Conservation (phyloP, 345 rosid genomes). For the Luvunga scandens region DNA sequence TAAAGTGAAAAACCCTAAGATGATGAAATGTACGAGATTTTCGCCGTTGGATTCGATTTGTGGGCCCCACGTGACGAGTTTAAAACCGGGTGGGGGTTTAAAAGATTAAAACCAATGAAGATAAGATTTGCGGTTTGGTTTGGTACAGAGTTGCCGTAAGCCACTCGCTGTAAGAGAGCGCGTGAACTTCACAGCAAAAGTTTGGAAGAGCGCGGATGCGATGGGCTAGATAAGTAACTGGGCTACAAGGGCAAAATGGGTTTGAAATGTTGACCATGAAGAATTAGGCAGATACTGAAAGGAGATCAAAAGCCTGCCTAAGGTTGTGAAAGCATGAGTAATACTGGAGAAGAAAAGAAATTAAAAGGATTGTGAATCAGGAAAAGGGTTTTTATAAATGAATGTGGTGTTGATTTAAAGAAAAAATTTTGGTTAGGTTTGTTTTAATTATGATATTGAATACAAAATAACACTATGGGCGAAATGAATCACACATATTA, state of each 20-base stretch:
- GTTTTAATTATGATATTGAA: neutral
- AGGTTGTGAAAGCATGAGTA: neutral
- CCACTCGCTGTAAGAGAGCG: neutral
- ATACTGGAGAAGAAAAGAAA: neutral
- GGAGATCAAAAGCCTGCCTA: neutral
- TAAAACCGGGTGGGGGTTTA: neutral
- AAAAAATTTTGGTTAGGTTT: neutral
- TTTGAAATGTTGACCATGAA: too few relatives aligned
- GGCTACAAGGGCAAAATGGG: neutral
- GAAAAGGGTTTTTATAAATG: neutral
- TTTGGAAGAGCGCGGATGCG: neutral
- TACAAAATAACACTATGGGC: neutral
- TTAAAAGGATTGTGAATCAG: neutral
- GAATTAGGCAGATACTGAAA: neutral
- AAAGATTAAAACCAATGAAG: neutral
- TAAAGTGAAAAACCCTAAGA: slow-evolving; percentile 26
- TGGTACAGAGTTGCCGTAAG: neutral
- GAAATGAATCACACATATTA: too few relatives aligned
- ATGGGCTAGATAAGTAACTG: neutral
- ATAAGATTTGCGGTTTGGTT: neutral
- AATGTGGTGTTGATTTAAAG: neutral
- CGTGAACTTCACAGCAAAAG: neutral
- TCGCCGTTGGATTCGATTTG: slow-evolving; percentile 30
- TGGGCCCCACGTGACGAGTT: slow-evolving; percentile 17
- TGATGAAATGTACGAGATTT: slow-evolving; percentile 10